phyloP scores from a whole-genome alignment of 257 asterid genomes.

The Gardenia jasminoides region DNA sequence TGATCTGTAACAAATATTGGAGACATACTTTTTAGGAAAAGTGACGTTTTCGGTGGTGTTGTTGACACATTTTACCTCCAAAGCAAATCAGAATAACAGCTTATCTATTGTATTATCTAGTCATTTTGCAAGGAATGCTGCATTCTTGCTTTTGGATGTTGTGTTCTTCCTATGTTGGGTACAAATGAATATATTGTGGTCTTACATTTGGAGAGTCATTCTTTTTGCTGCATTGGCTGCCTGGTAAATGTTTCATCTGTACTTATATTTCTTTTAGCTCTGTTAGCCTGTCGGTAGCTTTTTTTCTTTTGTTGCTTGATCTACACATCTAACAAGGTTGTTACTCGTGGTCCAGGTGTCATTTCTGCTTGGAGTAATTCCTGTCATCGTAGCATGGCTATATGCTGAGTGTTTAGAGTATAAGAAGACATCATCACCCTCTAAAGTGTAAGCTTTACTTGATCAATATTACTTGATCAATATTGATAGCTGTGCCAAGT shows the following conservation, averaged over 20 bases:
- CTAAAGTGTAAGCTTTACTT: conserved; percentile 62
- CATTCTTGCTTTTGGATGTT: neutral
- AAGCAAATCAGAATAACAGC: neutral
- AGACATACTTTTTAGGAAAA: neutral
- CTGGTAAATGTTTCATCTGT: neutral
- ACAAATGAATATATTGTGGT: neutral
- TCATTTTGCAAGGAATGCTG: neutral
- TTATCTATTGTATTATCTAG: neutral
- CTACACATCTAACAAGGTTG: conserved; percentile 15
- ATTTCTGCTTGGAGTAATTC: conserved; percentile 77
- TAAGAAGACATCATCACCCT: conserved; percentile 51
- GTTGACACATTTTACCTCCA: neutral
- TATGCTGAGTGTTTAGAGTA: conserved; percentile 89
- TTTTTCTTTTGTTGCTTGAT: conserved; percentile 5
- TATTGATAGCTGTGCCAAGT: neutral
- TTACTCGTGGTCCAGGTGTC: conserved; percentile 60
- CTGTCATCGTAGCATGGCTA: conserved; percentile 70
- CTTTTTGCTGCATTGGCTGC: neutral
- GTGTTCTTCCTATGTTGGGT: neutral
- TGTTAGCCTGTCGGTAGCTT: neutral
- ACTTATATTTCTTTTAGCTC: neutral
- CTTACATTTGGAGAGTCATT: neutral
- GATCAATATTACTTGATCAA: neutral
- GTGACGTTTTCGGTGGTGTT: too few relatives aligned
- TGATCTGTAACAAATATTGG: neutral